Percentiles rank a stretch among this genome's conserved stretches.
These are phyloP conservation scores for Geopyxis carbonaria DNA, from an alignment of 495 filamentous ascomycete species.

Conservation along the genomic window DNA sequence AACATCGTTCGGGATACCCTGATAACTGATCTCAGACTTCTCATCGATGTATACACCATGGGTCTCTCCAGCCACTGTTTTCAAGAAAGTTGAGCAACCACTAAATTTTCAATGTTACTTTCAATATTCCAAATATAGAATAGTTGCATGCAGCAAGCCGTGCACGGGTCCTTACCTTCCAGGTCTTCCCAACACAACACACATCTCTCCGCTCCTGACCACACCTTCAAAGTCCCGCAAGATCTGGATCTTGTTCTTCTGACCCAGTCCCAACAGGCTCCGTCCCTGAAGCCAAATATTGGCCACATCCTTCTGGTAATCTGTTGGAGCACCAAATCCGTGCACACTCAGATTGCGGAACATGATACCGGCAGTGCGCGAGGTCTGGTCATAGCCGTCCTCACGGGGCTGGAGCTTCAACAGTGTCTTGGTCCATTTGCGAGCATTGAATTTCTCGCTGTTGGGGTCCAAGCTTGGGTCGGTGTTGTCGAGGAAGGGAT, in stretches of 20 bases:
- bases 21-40: background rate
- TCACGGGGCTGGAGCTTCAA: constrained; percentile 28
- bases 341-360: constrained; percentile 55
- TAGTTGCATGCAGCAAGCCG: no score
- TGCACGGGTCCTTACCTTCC: no score
- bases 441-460: constrained; percentile 35
- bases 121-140: no score
- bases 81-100: constrained; percentile 67
- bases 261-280: no score
- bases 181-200: constrained; percentile 71
- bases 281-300: constrained; percentile 45
- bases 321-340: constrained; percentile 57
- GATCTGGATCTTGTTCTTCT: constrained; percentile 43
- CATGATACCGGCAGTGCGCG: constrained; percentile 36
- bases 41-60: background rate
- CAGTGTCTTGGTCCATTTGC: constrained; percentile 39
- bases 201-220: constrained; percentile 69
- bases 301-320: constrained; percentile 61
- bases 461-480: constrained; percentile 32
- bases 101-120: no score
- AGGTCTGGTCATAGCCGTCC: constrained; percentile 30
- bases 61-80: constrained; percentile 66
- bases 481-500: constrained; percentile 13
- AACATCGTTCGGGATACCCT: background rate
- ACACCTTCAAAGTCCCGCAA: constrained; percentile 38